Base-by-base conservation (phyloP, 2,329 filamentous ascomycete genomes). In the Elsinoe batatas region DNA sequence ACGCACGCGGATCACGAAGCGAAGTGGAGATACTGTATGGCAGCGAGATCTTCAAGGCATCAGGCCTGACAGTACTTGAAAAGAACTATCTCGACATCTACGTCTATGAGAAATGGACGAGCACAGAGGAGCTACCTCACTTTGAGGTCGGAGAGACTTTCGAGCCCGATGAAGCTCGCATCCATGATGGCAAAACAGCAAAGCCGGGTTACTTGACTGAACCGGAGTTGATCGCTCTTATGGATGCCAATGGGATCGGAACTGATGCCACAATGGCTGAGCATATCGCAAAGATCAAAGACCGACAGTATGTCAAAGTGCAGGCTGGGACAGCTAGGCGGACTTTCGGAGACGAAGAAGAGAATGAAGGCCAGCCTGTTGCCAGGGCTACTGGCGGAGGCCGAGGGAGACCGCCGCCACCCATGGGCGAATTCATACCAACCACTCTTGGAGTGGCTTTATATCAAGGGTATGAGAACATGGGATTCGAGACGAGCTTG, bases 221-320 rank as follows among this genome's bases (percentile, higher is more conserved):
- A 68, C 91, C 93, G 0, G 93, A 98, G 67, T 77, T 98, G 22
- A 95, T 98, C 66, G 87, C 86, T 2, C 79, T 98, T 10, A 98
- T 98, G 93, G 93, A 98, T 72, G 91, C 89, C 43, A 98, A 98
- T 67, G 93, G 93, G 1, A 98, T 98, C 61, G 93, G 93, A 11
- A 98, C 93, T 8, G 93, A 98, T 72, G 93, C 93, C 5, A 98
- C 93, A 1, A 98, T 98, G 93, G 93, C 93, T 0, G 93, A 98
- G 64, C 93, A 98, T 67, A 98, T 98, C 64, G 83, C 88, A 58
- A 98, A 91, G 71, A 95, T 98, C 64, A 90, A 97, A 69, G 82
- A 91, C 57, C 79, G 93, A 58, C 79, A 91, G 63, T 98, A 98
- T 65, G 91, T 90, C 50, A 81, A 83, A 56, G 84, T 86, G 66